A percentile compares a stretch with the other conserved stretches of the same genome.
phyloP scores from a whole-genome alignment of 768 basidiomycete species.

The Leccinellum luteum region DNA sequence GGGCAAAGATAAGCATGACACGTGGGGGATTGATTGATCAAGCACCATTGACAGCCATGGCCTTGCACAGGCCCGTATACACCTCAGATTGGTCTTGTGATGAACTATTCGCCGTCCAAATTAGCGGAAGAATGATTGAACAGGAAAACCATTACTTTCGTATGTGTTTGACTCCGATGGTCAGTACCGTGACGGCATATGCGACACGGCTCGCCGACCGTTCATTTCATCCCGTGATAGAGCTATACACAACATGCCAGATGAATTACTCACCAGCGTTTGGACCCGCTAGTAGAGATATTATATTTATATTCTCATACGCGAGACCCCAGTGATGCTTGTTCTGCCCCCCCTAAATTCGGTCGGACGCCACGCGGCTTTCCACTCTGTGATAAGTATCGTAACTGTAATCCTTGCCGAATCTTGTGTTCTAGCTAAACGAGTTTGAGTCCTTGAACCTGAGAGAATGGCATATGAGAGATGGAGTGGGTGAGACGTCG shows the following conservation, averaged over 20 bases:
- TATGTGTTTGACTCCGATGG: too few species aligned
- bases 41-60: slow-evolving; percentile 60
- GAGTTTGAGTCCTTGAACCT: slow-evolving; percentile 70
- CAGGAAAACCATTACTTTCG: too few species aligned
- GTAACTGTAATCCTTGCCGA: slow-evolving; percentile 64
- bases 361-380: slow-evolving; percentile 81
- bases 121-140: too few species aligned
- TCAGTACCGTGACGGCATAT: too few species aligned
- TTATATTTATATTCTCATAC: too few species aligned
- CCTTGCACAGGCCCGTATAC: slow-evolving; percentile 92
- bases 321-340: slow-evolving; percentile 82
- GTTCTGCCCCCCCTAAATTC: slow-evolving; percentile 68
- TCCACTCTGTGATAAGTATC: slow-evolving; percentile 91
- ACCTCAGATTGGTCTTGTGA: slow-evolving; percentile 85
- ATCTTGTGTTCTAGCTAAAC: slow-evolving; percentile 89
- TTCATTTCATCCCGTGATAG: too few species aligned
- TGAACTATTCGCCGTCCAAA: too few species aligned
- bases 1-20: slow-evolving; percentile 19
- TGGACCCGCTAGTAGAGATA: slow-evolving; percentile 85
- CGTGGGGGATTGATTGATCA: slow-evolving; percentile 15
- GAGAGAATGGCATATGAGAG: slow-evolving; percentile 10
- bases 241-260: neutral
- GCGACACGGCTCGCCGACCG: too few species aligned
- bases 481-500: slow-evolving; percentile 4
- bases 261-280: slow-evolving; percentile 58